These are phyloP conservation scores for Boletellus deceptivus DNA, from an alignment of 1,284 basidiomycete species.

Conservation along the genomic window DNA sequence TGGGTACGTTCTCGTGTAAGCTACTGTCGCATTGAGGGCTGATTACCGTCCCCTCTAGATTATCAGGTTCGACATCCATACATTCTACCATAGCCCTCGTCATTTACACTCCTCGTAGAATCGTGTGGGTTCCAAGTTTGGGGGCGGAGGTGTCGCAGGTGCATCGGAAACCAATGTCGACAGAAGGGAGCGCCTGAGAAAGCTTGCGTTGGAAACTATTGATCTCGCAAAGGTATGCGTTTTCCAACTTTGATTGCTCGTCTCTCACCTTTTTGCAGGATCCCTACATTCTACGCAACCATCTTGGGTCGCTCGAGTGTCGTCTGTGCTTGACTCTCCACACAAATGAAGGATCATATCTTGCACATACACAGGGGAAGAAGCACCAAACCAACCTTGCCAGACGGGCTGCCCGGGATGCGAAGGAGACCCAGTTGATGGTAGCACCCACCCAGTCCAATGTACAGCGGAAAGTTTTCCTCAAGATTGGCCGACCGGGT, in stretches of 20 bases:
- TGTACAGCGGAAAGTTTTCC: conserved; percentile 88
- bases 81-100: background rate
- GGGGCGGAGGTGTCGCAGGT: conserved; percentile 91
- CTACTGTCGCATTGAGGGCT: background rate
- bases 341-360: conserved; percentile 98
- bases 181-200: conserved; percentile 89
- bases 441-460: conserved; percentile 74
- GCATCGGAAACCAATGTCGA: conserved; percentile 95
- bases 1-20: conserved; percentile 16
- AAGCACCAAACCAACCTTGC: conserved; percentile 99
- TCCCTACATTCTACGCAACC: conserved; percentile 98
- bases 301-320: conserved; percentile 96
- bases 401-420: conserved; percentile 91
- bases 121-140: conserved; percentile 94
- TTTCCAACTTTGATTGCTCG: background rate
- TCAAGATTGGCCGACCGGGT: conserved; percentile 97
- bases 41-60: conserved; percentile 32
- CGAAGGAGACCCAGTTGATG: conserved; percentile 88
- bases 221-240: conserved; percentile 82
- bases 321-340: conserved; percentile 96
- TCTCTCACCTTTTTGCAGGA: conserved; percentile 53
- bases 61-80: conserved; percentile 39
- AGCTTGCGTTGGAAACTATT: conserved; percentile 95
- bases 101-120: conserved; percentile 51
- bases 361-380: conserved; percentile 99